phyloP scores from a whole-genome alignment of 805 yeast genomes.

The Kodamaea nitidulidarum region DNA sequence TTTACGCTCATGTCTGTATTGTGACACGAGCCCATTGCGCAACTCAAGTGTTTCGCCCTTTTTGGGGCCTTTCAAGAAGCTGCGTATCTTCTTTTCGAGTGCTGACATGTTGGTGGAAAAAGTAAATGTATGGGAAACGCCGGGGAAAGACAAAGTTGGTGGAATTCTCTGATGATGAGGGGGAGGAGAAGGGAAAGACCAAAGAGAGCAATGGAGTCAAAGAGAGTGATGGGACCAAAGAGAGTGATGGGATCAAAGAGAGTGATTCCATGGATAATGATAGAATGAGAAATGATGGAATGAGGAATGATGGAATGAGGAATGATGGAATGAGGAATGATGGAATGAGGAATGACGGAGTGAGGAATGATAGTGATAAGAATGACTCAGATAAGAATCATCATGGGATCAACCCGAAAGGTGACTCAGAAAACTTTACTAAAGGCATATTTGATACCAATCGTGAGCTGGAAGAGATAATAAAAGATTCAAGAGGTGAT shows the following conservation, averaged over 20 bases:
- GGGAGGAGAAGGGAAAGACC: neutral
- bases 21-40: slow-evolving; percentile 86
- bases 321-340: no score
- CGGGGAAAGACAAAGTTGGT: neutral
- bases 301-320: no score
- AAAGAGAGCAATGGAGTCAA: neutral
- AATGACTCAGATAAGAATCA: neutral
- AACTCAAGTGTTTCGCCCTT: slow-evolving; percentile 87
- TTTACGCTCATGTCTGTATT: slow-evolving; percentile 89
- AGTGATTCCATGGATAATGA: no score
- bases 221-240: neutral
- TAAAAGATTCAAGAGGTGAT: no score
- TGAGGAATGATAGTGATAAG: no score
- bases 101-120: slow-evolving; percentile 8
- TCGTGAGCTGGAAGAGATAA: no score
- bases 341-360: no score
- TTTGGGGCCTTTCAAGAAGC: slow-evolving; percentile 41
- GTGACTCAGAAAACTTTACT: no score
- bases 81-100: slow-evolving; percentile 40
- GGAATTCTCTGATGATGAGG: neutral
- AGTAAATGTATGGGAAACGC: slow-evolving; percentile 1
- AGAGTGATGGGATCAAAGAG: no score
- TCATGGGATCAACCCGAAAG: no score
- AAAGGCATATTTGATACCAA: no score
- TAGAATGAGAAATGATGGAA: no score